Percentiles rank a stretch among this genome's conserved stretches.
Conservation (phyloP, 371 early-diverging fungal species). For the Phascolomyces articulosus region DNA sequence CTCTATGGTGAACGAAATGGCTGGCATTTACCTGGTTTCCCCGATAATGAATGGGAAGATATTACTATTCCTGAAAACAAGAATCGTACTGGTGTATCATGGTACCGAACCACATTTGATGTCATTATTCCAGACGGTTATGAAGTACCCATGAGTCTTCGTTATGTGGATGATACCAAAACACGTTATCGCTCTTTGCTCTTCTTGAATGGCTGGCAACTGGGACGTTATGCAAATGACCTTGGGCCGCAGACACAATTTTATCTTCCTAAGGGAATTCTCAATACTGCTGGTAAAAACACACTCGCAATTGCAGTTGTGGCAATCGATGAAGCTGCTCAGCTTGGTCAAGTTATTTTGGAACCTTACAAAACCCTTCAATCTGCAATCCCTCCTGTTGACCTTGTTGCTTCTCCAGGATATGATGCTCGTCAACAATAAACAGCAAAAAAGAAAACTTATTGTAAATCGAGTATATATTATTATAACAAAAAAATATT, state of each 20-base stretch:
- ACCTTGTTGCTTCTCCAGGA: slow-evolving; percentile 15
- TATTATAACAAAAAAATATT: too few relatives aligned
- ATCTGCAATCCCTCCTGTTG: slow-evolving; percentile 16
- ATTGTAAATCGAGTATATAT: too few relatives aligned
- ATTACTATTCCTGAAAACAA: slow-evolving; percentile 8
- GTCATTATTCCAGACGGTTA: slow-evolving; percentile 18
- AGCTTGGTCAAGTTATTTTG: slow-evolving; percentile 14
- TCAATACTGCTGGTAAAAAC: slow-evolving; percentile 24
- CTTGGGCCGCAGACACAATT: slow-evolving; percentile 22
- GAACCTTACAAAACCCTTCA: slow-evolving; percentile 13
- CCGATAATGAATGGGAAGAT: slow-evolving; percentile 18
- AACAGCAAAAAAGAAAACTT: too few relatives aligned
- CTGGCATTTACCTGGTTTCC: slow-evolving; percentile 29
- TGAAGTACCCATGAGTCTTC: slow-evolving; percentile 19
- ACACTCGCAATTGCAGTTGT: slow-evolving; percentile 21
- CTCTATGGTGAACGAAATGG: slow-evolving; percentile 29
- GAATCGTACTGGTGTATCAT: slow-evolving; percentile 18
- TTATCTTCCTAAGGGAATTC: slow-evolving; percentile 21
- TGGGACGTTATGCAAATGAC: slow-evolving; percentile 26
- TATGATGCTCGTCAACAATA: slow-evolving; percentile 1
- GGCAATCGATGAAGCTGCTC: slow-evolving; percentile 13
- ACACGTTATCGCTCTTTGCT: slow-evolving; percentile 20
- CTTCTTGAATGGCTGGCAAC: slow-evolving; percentile 31
- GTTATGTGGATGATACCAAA: slow-evolving; percentile 11
- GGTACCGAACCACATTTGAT: slow-evolving; percentile 22